Evolutionary conservation across 495 filamentous ascomycete genomes (phyloP).

Genomic region (Xanthoparmelia taractica): DNA sequence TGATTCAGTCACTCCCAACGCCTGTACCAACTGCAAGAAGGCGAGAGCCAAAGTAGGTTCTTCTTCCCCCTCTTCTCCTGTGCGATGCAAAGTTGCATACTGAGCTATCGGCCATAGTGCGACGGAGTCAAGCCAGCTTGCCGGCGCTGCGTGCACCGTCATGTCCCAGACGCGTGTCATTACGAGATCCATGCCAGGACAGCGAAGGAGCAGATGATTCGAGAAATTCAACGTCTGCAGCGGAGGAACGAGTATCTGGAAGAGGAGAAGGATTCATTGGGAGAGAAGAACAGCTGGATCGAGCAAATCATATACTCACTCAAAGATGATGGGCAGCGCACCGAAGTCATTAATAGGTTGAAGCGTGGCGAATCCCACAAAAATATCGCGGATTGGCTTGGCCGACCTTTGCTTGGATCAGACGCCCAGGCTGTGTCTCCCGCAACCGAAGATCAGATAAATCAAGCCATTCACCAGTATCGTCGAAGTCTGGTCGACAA

Average conservation of each 20-base stretch:
- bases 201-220: constrained; percentile 22
- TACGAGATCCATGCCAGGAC: constrained; percentile 25
- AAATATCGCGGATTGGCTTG: constrained; percentile 32
- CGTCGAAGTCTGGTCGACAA: constrained; percentile 6
- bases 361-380: constrained; percentile 29
- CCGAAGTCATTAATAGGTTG: constrained; percentile 30
- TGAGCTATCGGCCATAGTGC: constrained; percentile 17
- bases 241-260: constrained; percentile 16
- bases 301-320: constrained; percentile 32
- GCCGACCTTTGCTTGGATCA: constrained; percentile 1
- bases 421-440: constrained; percentile 21
- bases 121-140: constrained; percentile 23
- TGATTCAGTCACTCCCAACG: constrained; percentile 28
- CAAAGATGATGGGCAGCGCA: constrained; percentile 28
- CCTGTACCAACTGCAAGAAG: constrained; percentile 31
- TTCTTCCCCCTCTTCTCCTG: background rate
- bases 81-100: background rate
- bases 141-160: constrained; percentile 19
- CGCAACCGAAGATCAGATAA: constrained; percentile 14
- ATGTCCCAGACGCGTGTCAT: constrained; percentile 14
- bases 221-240: constrained; percentile 24
- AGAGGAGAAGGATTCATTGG: constrained; percentile 17
- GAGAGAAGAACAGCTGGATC: constrained; percentile 28
- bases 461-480: constrained; percentile 17
- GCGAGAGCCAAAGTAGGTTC: constrained; percentile 27